phyloP scores from a whole-genome alignment of 2,329 filamentous ascomycete species.

The Aspergillus brunneoviolaceus region DNA sequence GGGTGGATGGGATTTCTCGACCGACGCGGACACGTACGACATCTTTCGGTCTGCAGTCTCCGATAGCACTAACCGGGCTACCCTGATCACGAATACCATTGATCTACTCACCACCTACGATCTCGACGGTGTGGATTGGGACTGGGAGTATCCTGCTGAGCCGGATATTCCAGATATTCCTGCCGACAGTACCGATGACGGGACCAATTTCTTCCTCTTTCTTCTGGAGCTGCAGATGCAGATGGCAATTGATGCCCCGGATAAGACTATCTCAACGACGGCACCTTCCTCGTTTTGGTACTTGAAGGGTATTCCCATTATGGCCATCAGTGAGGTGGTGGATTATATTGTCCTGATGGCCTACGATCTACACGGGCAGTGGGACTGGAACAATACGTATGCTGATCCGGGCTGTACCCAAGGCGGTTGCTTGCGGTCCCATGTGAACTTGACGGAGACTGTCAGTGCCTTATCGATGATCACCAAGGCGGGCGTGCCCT shows the following conservation, averaged over 20 bases:
- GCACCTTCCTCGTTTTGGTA: slow-evolving; percentile 37
- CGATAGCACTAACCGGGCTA: slow-evolving; percentile 23
- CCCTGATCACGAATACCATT: slow-evolving; percentile 38
- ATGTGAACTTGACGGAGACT: slow-evolving; percentile 44
- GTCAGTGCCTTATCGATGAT: slow-evolving; percentile 31
- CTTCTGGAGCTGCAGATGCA: slow-evolving; percentile 23
- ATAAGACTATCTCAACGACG: slow-evolving; percentile 27
- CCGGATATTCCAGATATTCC: slow-evolving; percentile 42
- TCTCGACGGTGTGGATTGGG: slow-evolving; percentile 17
- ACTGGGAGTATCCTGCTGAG: slow-evolving; percentile 17
- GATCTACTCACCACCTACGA: slow-evolving; percentile 12
- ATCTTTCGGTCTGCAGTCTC: slow-evolving; percentile 40
- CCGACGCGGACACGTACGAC: slow-evolving; percentile 34
- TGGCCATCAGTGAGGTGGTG: slow-evolving; percentile 25
- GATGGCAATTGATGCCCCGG: slow-evolving; percentile 10
- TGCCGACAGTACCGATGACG: slow-evolving; percentile 28
- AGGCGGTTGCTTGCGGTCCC: slow-evolving; percentile 35
- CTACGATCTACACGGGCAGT: slow-evolving; percentile 38
- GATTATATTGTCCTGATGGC: slow-evolving; percentile 44
- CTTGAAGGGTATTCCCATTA: slow-evolving; percentile 31
- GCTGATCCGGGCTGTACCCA: slow-evolving; percentile 22
- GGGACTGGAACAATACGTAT: slow-evolving; percentile 27
- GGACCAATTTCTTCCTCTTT: slow-evolving; percentile 33
- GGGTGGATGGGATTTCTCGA: slow-evolving; percentile 49
- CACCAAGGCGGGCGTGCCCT: slow-evolving; percentile 14